Evolutionary conservation across 306 rosid genomes (phyloP).

Genomic region (cucumber (Cucumis sativus)): Cucumber_9930_V3 NC_026657.2:33610501-33611000

Average conservation of each 20-base stretch:
- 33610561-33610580: background rate
- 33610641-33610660: background rate
- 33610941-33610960: background rate
- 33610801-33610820: background rate
- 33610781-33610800: background rate
- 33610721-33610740: background rate
- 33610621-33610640: background rate
- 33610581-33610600: background rate
- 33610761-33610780: background rate
- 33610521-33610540: background rate
- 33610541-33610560: background rate
- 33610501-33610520: background rate
- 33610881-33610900: background rate
- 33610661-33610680: background rate
- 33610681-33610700: background rate
- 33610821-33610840: background rate
- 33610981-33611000: background rate
- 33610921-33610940: background rate
- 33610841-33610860: background rate
- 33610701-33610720: too few relatives aligned
- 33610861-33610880: background rate
- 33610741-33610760: background rate
- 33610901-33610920: background rate
- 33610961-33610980: too few relatives aligned
- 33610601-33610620: background rate